These are phyloP conservation scores for Lepiota venenata DNA, from an alignment of 768 basidiomycete species.

Conservation along the genomic window DNA sequence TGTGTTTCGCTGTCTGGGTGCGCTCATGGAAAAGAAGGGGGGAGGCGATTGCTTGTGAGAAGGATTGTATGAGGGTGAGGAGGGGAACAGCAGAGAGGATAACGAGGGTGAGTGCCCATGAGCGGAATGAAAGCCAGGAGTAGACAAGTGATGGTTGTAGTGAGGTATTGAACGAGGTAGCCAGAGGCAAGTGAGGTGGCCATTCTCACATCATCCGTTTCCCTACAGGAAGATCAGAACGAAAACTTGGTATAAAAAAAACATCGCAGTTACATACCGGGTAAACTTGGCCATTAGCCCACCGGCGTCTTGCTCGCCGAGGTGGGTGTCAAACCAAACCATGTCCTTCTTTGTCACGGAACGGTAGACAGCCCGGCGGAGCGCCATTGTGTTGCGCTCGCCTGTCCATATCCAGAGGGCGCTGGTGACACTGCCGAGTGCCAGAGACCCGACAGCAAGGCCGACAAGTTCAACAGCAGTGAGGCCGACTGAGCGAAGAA, in stretches of 20 bases:
- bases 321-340: constrained; percentile 89
- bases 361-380: constrained; percentile 66
- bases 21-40: constrained; percentile 72
- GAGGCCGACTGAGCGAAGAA: constrained; percentile 55
- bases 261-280: constrained; percentile 43
- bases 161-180: constrained; percentile 74
- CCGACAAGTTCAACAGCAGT: constrained; percentile 65
- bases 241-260: not conserved
- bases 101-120: constrained; percentile 84
- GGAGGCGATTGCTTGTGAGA: constrained; percentile 67
- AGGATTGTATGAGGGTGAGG: constrained; percentile 69
- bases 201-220: constrained; percentile 90
- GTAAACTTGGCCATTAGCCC: constrained; percentile 94
- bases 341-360: constrained; percentile 70
- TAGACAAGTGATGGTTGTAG: constrained; percentile 76
- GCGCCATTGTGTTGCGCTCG: constrained; percentile 68
- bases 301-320: constrained; percentile 65
- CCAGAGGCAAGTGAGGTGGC: constrained; percentile 82
- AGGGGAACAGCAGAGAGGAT: constrained; percentile 88
- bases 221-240: constrained; percentile 42
- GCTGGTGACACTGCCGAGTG: constrained; percentile 72
- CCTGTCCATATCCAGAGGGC: constrained; percentile 86
- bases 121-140: constrained; percentile 77
- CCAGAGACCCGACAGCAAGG: constrained; percentile 62
- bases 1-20: constrained; percentile 58